Base-by-base conservation (phyloP, 208 protist species). In the Trypanosoma boissoni region DNA sequence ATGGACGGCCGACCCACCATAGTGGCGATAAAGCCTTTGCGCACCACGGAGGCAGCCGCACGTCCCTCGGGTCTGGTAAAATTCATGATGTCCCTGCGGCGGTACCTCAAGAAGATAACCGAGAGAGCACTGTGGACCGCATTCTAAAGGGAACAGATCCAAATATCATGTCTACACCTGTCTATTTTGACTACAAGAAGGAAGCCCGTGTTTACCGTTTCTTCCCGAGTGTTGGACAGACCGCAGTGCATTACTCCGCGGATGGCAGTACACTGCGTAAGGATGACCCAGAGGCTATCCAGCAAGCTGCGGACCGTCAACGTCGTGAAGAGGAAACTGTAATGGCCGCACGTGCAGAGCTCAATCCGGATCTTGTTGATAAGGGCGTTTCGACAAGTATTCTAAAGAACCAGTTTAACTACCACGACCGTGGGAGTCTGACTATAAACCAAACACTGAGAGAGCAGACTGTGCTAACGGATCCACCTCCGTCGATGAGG, bases 321-420 rank as follows among this genome's bases (percentile, higher is more conserved):
- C 82, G 87, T 23, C 86, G 86, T 21, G 51, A 83, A 46, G 59
- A 83, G 32, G 82, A 94, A 73, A 80, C 81, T 7, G 74, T 83
- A 56, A 58, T 71, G 26, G 91, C 83, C 3, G 80, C 83, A 9
- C 80, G 86, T 37, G 86, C 91, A 2, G 85, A 93, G 68, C 78
- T 80, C 48, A 96, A 96, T 60, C 85, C 88, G 14, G 86, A 86
- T 31, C 68, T 94, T 32, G 50, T 91, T 16, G 85, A 94, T 20
- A 73, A 92, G 56, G 85, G 83, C 28, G 78, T 92, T 10, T 83
- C 82, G 7, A 96, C 87, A 9, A 85, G 86, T 54, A 94, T 95
- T 49, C 72, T 98, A 9, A 96, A 97, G 56, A 99, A 99, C 78
- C 95, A 98, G 85, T 99, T 99, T 76, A 99, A 99, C 83, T 99